phyloP scores from a whole-genome alignment of 2,329 filamentous ascomycete genomes.

The Neocucurbitaria cava region DNA sequence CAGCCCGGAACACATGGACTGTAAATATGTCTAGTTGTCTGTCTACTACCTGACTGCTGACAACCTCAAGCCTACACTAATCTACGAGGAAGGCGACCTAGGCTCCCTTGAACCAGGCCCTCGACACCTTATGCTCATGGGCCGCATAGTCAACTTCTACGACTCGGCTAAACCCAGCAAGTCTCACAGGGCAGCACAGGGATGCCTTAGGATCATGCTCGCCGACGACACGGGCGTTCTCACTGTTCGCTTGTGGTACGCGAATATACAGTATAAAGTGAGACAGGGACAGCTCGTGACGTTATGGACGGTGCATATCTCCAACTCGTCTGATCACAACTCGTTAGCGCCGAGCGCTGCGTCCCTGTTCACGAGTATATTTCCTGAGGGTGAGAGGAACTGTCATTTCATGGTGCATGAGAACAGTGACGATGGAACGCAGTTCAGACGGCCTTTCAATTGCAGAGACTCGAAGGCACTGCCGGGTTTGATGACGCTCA shows the following conservation, averaged over 20 bases:
- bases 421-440: constrained; percentile 52
- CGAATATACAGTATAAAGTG: constrained; percentile 50
- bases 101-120: constrained; percentile 59
- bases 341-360: constrained; percentile 53
- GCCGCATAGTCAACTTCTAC: constrained; percentile 64
- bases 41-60: constrained; percentile 4
- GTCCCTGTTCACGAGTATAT: constrained; percentile 62
- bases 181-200: constrained; percentile 55
- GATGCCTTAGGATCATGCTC: constrained; percentile 62
- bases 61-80: constrained; percentile 51
- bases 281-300: constrained; percentile 63
- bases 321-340: constrained; percentile 53
- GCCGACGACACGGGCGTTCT: constrained; percentile 63
- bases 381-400: constrained; percentile 62
- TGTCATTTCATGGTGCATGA: constrained; percentile 63
- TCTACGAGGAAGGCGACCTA: constrained; percentile 59
- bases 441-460: constrained; percentile 58
- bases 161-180: constrained; percentile 53
- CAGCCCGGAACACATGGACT: constrained; percentile 30
- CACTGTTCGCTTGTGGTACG: constrained; percentile 63
- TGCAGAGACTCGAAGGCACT: constrained; percentile 48
- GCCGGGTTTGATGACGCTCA: constrained; percentile 63
- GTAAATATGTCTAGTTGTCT: constrained; percentile 2
- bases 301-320: constrained; percentile 64
- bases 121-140: constrained; percentile 59